Conservation (phyloP, 495 filamentous ascomycete species). For the Podospora bellae-mahoneyi region DNA sequence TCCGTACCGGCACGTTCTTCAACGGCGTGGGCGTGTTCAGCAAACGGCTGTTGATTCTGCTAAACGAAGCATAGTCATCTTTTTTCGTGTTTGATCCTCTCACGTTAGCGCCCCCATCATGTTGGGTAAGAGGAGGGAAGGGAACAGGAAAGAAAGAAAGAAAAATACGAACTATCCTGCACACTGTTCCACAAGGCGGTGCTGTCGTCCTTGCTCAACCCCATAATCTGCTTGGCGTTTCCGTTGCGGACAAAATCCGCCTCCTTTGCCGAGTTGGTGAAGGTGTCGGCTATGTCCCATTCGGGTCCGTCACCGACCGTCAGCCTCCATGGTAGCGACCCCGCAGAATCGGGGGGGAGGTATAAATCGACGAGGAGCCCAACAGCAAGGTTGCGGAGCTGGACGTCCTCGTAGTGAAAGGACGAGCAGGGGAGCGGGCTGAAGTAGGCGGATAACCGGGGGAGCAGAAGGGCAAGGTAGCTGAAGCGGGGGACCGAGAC, state of each 20-base stretch:
- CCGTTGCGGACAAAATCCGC: slow-evolving; percentile 91
- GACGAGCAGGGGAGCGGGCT: slow-evolving; percentile 60
- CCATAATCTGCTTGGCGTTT: slow-evolving; percentile 90
- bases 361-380: slow-evolving; percentile 88
- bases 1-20: slow-evolving; percentile 75
- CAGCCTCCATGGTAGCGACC: slow-evolving; percentile 71
- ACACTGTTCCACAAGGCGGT: slow-evolving; percentile 83
- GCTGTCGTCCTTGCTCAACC: slow-evolving; percentile 80
- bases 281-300: slow-evolving; percentile 81
- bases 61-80: slow-evolving; percentile 74
- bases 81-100: background rate
- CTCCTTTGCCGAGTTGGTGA: slow-evolving; percentile 87
- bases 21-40: slow-evolving; percentile 72
- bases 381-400: slow-evolving; percentile 69
- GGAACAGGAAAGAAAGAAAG: slow-evolving; percentile 4
- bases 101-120: no score
- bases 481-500: slow-evolving; percentile 63
- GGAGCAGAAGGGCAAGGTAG: slow-evolving; percentile 72
- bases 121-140: no score
- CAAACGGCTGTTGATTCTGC: slow-evolving; percentile 70
- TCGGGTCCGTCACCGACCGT: slow-evolving; percentile 55
- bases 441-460: slow-evolving; percentile 78
- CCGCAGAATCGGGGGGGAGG: slow-evolving; percentile 28
- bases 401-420: slow-evolving; percentile 76
- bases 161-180: slow-evolving; percentile 59